phyloP scores from a whole-genome alignment of 83 land plant genomes.

The Larix sibirica region DNA sequence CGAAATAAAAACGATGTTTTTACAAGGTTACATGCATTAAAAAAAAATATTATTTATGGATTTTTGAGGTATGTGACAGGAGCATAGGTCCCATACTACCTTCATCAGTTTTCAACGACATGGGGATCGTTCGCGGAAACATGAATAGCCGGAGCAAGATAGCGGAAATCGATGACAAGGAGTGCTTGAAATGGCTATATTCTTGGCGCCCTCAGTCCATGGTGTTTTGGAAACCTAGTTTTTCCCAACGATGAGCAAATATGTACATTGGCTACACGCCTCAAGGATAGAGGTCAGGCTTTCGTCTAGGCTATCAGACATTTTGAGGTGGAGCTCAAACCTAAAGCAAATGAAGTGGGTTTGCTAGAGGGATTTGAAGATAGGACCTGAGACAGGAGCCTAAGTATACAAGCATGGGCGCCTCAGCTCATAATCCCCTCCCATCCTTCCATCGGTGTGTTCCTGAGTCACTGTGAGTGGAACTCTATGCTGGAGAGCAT shows the following conservation, averaged over 20 bases:
- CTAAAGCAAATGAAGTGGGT: no score
- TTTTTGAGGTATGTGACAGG: neutral
- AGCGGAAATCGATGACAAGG: neutral
- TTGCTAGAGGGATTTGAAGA: slow-evolving; percentile 10
- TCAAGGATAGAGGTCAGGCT: slow-evolving; percentile 39
- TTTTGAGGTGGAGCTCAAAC: no score
- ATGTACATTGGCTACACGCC: slow-evolving; percentile 36
- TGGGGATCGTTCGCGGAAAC: no score
- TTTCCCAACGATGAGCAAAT: slow-evolving; percentile 27
- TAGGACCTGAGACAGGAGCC: neutral
- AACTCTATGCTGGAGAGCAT: slow-evolving; percentile 6
- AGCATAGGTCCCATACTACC: no score
- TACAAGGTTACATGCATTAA: no score
- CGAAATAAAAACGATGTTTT: no score
- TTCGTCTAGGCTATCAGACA: slow-evolving; percentile 40
- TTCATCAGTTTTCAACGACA: no score
- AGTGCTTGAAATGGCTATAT: slow-evolving; percentile 54
- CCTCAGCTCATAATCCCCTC: neutral
- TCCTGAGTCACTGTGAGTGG: neutral
- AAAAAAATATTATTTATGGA: no score
- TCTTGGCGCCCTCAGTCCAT: slow-evolving; percentile 32
- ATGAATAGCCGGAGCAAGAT: no score
- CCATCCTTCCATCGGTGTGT: neutral
- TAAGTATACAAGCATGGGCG: neutral
- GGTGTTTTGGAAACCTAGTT: slow-evolving; percentile 57